A percentile compares a stretch with the other conserved stretches of the same genome.
Evolutionary conservation across 2,329 filamentous ascomycete species (phyloP).

Genomic region (Grosmannia serpens): DNA sequence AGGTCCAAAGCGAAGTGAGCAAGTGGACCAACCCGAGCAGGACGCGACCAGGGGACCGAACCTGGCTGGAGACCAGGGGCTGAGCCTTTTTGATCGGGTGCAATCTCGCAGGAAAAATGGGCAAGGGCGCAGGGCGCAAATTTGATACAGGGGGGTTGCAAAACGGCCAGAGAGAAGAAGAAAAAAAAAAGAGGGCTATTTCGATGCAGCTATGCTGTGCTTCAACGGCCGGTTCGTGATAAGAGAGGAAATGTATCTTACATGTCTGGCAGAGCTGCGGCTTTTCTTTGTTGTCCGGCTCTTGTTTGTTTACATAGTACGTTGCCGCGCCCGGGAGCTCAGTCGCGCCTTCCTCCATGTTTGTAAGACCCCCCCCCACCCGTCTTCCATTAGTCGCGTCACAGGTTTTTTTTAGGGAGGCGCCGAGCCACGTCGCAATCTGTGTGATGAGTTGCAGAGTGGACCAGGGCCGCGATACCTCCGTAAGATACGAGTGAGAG

Average conservation of each 20-base stretch:
- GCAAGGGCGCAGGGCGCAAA: conserved; percentile 10
- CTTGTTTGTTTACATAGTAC: background rate
- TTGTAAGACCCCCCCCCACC: background rate
- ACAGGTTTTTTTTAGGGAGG: background rate
- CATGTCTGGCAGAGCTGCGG: background rate
- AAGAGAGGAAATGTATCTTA: background rate
- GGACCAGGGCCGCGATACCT: background rate
- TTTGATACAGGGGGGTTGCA: conserved; percentile 1
- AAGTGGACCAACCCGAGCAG: background rate
- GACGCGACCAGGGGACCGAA: background rate
- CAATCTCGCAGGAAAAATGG: conserved; percentile 20
- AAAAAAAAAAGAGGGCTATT: conserved; percentile 1
- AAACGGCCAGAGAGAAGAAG: conserved; percentile 4
- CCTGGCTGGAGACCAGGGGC: background rate
- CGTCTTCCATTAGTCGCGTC: background rate
- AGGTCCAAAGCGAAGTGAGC: background rate
- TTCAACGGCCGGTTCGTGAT: background rate
- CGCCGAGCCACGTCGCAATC: background rate
- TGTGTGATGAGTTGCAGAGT: background rate
- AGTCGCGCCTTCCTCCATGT: background rate
- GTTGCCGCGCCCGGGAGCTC: background rate
- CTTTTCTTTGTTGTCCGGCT: background rate
- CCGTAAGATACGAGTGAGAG: too few relatives aligned
- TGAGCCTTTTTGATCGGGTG: conserved; percentile 4
- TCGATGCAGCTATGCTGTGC: conserved; percentile 7